Evolutionary conservation across 2,329 filamentous ascomycete species (phyloP), one percentile per base, ranked within the genome.

Genomic region (Fusarium abutilonis): DNA sequence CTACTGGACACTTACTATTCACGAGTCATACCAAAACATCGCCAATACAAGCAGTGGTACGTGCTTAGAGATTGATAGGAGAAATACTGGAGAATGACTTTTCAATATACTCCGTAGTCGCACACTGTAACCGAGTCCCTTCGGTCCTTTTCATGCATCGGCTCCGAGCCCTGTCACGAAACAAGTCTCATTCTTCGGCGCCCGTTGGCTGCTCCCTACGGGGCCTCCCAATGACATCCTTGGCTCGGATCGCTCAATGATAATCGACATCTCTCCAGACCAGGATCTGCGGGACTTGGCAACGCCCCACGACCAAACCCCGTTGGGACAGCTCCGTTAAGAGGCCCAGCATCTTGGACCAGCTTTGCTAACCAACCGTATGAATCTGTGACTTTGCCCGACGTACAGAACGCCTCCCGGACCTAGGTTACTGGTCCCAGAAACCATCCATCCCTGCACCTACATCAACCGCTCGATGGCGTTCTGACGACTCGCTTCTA

Each of bases 361-460:
- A 32, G 65, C 68, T 56, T 50, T 39, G 62, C 65, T 43, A 66
- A 59, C 21, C 21, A 26, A 52, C 34, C 38, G 28, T 46, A 64
- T 65, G 29, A 50, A 68, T 63, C 41, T 42, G 65, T 68, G 44
- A 34, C 47, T 52, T 60, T 48, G 47, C 57, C 66, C 66, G 66
- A 64, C 60, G 63, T 38, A 4, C 17, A 32, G 53, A 35, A 64
- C 52, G 60, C 56, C 47, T 47, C 56, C 64, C 51, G 56, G 43
- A 38, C 42, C 65, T 64, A 60, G n/a, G 23, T 44, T 41, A 38
- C 51, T 47, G 47, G 45, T 10, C 34, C 17, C 13, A 9, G n/a
- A 7, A 15, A 15, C 19, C 19, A 38, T 43, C 44, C 36, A 19
- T 21, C 61, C 62, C 52, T 60, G 44, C 44, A 41, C 19, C 31